Percentiles rank a stretch among this genome's conserved stretches.
Conservation (phyloP, 805 yeast genomes). For the Candida khao-thaluensis region DNA sequence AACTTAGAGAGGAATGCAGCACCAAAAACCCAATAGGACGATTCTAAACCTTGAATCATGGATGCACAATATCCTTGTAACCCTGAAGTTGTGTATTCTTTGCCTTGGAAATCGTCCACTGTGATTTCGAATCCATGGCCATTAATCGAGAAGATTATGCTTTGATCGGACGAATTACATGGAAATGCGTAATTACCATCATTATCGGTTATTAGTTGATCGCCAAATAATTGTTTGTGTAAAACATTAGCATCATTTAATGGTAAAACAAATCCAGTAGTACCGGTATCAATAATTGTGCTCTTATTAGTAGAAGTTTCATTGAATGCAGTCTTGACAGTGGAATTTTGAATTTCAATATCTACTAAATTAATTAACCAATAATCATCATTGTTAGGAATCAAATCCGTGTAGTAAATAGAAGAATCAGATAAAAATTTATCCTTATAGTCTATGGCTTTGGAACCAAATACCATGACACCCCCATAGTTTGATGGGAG, state of each 20-base stretch:
- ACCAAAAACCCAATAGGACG: slow-evolving; percentile 57
- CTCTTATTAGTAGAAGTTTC: slow-evolving; percentile 26
- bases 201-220: slow-evolving; percentile 54
- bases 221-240: slow-evolving; percentile 48
- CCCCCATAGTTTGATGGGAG: slow-evolving; percentile 31
- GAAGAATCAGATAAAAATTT: slow-evolving; percentile 33
- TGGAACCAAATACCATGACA: slow-evolving; percentile 24
- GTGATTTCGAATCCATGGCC: slow-evolving; percentile 44
- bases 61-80: slow-evolving; percentile 59
- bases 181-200: slow-evolving; percentile 55
- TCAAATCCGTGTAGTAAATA: slow-evolving; percentile 34
- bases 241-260: slow-evolving; percentile 51
- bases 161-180: slow-evolving; percentile 46
- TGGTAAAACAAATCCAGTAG: slow-evolving; percentile 60
- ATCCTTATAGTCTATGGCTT: slow-evolving; percentile 14
- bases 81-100: slow-evolving; percentile 34
- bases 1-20: slow-evolving; percentile 56
- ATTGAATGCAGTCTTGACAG: slow-evolving; percentile 8
- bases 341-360: slow-evolving; percentile 27
- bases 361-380: slow-evolving; percentile 52
- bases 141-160: slow-evolving; percentile 42
- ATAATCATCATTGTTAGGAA: slow-evolving; percentile 35
- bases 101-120: slow-evolving; percentile 49
- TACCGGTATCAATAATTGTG: slow-evolving; percentile 64
- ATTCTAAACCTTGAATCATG: slow-evolving; percentile 57